These are phyloP conservation scores for Rhytidhysteron rufulum DNA, from an alignment of 2,329 filamentous ascomycete species.

Conservation along the genomic window DNA sequence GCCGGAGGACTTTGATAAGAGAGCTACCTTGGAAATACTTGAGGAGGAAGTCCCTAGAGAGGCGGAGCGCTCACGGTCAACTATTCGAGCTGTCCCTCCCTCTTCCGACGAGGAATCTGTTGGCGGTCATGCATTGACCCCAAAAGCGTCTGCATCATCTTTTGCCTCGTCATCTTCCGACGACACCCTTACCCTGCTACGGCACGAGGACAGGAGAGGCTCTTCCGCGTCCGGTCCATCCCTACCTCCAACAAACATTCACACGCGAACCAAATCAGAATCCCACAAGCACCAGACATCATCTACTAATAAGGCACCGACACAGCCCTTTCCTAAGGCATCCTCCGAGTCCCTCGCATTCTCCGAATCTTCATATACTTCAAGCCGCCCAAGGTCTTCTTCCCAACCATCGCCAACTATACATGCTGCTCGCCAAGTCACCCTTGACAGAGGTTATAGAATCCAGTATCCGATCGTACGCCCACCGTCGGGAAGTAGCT, in stretches of 20 bases:
- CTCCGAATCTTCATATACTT: conserved; percentile 29
- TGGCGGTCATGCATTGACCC: conserved; percentile 31
- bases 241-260: conserved; percentile 15
- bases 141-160: conserved; percentile 32
- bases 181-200: conserved; percentile 16
- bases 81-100: conserved; percentile 36
- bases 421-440: conserved; percentile 33
- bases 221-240: conserved; percentile 22
- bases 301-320: conserved; percentile 25
- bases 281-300: conserved; percentile 29
- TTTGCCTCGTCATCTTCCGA: conserved; percentile 29
- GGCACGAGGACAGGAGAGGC: conserved; percentile 22
- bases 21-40: conserved; percentile 30
- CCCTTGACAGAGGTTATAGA: conserved; percentile 29
- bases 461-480: conserved; percentile 35
- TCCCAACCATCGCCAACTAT: conserved; percentile 26
- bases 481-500: conserved; percentile 31
- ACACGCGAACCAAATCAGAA: conserved; percentile 23
- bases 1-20: conserved; percentile 20
- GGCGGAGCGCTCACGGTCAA: conserved; percentile 21
- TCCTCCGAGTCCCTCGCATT: conserved; percentile 33
- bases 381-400: conserved; percentile 25
- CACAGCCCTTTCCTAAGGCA: conserved; percentile 24
- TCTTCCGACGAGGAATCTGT: conserved; percentile 26
- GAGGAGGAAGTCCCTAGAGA: conserved; percentile 25